Evolutionary conservation across 1,284 basidiomycete genomes (phyloP).

Genomic region (Cryptococcus deneoformans): DNA sequence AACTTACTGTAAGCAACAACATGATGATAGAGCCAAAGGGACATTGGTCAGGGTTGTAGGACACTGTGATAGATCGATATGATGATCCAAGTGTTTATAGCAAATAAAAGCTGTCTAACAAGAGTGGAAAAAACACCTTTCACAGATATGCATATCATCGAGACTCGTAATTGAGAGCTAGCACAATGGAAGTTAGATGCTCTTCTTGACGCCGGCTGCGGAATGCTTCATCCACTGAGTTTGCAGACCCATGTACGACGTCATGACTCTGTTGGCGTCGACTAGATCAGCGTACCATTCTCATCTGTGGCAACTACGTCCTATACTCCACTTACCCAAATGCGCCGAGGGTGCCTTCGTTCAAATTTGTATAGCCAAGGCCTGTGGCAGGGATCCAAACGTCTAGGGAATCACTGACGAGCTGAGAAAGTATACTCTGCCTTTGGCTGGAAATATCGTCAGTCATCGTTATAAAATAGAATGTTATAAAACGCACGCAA

Average conservation of each 20-base stretch:
- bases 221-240: constrained; percentile 47
- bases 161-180: too few relatives aligned
- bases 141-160: too few relatives aligned
- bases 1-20: too few relatives aligned
- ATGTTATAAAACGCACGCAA: constrained; percentile 28
- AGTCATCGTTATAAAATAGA: background rate
- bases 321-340: constrained; percentile 61
- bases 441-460: constrained; percentile 32
- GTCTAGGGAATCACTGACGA: constrained; percentile 47
- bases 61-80: too few relatives aligned
- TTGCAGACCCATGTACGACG: constrained; percentile 53
- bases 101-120: too few relatives aligned
- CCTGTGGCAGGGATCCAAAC: constrained; percentile 85
- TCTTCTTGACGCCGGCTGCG: constrained; percentile 21
- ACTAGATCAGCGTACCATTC: background rate
- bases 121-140: too few relatives aligned
- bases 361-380: constrained; percentile 72
- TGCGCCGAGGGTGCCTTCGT: constrained; percentile 80
- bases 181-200: constrained; percentile 1
- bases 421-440: constrained; percentile 43
- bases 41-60: too few relatives aligned
- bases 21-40: too few relatives aligned
- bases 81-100: too few relatives aligned
- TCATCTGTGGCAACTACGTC: background rate
- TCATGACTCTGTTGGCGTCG: constrained; percentile 42